Base-by-base conservation (phyloP, 192 early-diverging fungal genomes). In the Umbelopsis vinacea region DNA sequence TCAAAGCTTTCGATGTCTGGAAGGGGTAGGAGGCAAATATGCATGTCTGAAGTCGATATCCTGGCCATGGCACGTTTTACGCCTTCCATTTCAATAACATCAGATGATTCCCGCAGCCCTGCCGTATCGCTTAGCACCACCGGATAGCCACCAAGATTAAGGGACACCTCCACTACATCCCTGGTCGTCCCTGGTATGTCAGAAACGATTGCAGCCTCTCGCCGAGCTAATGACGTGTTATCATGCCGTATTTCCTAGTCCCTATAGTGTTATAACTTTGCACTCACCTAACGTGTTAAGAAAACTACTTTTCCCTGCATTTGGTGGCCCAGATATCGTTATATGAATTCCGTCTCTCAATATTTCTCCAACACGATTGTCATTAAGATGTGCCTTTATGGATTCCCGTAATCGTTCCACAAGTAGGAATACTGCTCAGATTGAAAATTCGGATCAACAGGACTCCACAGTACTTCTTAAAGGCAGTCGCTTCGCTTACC, bases 251-350 rank as follows among this genome's bases (percentile, higher is more conserved):
- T 19, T n/a, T 17, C 29, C 11, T 4, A 22, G 12, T 63, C 3
- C 12, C 0, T 63, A 17, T 63, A 2, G 29, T 6, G 3, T 37
- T 37, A 17, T 19, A 5, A 37, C 29, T 17, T 19, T 6, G 26
- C 23, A 63, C 75, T 73, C 82, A 88, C 88, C 86, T 35, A 90
- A 76, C 55, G 75, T 77, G 68, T 94, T 94, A 0, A 94, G 72
- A 54, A 94, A 79, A 9, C 86, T 89, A 70, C 91, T 92, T 72
- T 94, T 92, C 14, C 92, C 92, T 21, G 90, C 87, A 76, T 94
- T 94, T 8, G 91, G 90, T 38, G 91, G 91, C 0, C 92, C 92
- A 3, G 90, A 79, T 47, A 94, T 90, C 6, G 91, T 83, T 40
- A 92, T 82, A 29, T 86, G 77, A 22, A 92, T 84, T n/a, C 92